Evolutionary conservation across 176 grass and related monocot species (phyloP).

Genomic region (Bolboschoenus planiculmis): DNA sequence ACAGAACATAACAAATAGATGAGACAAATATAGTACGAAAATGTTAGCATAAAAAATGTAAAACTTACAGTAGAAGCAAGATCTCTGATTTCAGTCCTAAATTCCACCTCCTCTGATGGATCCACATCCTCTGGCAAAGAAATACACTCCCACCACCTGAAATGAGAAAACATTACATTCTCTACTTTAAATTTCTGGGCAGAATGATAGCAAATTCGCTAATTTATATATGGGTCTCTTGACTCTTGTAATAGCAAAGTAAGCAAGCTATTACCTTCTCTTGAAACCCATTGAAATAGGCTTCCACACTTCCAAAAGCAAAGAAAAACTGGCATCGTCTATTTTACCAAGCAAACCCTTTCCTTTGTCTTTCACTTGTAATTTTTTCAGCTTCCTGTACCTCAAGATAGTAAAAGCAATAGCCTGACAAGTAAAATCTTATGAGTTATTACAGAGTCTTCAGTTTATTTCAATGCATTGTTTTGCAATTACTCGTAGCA

Average conservation of each 20-base stretch:
- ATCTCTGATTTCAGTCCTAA: slow-evolving; percentile 76
- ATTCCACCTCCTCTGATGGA: slow-evolving; percentile 51
- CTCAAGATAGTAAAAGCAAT: slow-evolving; percentile 76
- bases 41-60: background rate
- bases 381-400: slow-evolving; percentile 70
- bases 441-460: background rate
- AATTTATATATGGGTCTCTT: background rate
- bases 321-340: slow-evolving; percentile 53
- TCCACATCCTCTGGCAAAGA: slow-evolving; percentile 87
- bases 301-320: slow-evolving; percentile 94
- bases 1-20: background rate
- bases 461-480: background rate
- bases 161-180: slow-evolving; percentile 10
- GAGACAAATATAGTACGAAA: background rate
- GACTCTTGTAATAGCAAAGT: background rate
- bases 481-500: background rate
- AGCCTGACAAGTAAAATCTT: slow-evolving; percentile 46
- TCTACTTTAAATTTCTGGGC: background rate
- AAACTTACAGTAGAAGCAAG: slow-evolving; percentile 68
- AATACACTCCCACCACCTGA: slow-evolving; percentile 98
- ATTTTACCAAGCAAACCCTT: slow-evolving; percentile 34
- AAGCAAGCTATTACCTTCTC: slow-evolving; percentile 53
- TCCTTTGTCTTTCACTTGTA: slow-evolving; percentile 21
- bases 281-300: slow-evolving; percentile 95
- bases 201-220: background rate